Conservation (phyloP, 1,284 basidiomycete species). For the Tylopilus orsonianus region DNA sequence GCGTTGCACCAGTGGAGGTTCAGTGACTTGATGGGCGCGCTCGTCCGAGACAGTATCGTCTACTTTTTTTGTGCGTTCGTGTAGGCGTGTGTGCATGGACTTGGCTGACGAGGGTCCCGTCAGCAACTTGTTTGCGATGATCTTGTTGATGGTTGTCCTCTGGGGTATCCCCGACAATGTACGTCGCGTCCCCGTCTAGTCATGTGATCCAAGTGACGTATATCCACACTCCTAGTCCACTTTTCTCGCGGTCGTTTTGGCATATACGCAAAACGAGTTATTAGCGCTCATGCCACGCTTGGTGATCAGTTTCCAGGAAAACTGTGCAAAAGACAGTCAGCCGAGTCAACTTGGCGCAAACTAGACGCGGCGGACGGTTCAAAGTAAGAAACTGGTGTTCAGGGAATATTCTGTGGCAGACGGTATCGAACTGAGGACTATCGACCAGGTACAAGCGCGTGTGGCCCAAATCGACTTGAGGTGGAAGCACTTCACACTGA, state of each 20-base stretch:
- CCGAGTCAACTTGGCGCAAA: background rate
- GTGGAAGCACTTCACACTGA: too few species aligned
- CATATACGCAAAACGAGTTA: slow-evolving; percentile 18
- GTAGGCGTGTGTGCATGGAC: too few species aligned
- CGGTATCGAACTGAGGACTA: slow-evolving; percentile 8
- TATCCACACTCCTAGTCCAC: background rate
- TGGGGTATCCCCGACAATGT: slow-evolving; percentile 22
- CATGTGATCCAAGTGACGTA: too few species aligned
- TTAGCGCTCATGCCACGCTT: slow-evolving; percentile 20
- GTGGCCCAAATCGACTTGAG: too few species aligned
- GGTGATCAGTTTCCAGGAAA: slow-evolving; percentile 21
- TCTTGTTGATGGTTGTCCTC: slow-evolving; percentile 17
- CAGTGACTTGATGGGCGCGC: slow-evolving; percentile 18
- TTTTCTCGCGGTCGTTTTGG: slow-evolving; percentile 15
- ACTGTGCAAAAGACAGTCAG: slow-evolving; percentile 6
- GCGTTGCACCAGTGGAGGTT: slow-evolving; percentile 11
- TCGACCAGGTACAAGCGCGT: too few species aligned
- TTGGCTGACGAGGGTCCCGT: background rate
- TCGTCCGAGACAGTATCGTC: slow-evolving; percentile 21
- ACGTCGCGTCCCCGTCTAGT: background rate
- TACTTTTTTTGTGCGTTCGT: slow-evolving; percentile 20
- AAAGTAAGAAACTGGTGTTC: slow-evolving; percentile 13
- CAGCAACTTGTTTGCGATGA: slow-evolving; percentile 20
- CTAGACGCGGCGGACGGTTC: background rate
- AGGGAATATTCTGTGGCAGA: slow-evolving; percentile 3